Base-by-base conservation (phyloP, 2,329 filamentous ascomycete genomes). In the Ophiostoma piceae region DNA sequence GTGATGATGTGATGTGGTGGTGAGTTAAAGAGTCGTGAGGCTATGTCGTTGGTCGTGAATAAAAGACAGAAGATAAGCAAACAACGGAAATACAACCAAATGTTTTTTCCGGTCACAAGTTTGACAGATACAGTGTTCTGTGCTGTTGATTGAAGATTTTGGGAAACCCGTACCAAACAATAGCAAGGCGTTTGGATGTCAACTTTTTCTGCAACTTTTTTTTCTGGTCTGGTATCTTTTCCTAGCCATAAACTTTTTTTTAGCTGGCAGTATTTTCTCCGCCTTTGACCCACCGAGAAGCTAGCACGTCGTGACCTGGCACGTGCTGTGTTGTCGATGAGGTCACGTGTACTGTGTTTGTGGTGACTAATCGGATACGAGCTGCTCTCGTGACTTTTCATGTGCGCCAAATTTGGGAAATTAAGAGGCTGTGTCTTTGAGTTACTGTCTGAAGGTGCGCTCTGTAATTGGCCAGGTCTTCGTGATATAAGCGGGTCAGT, bases 221-320 rank as follows among this genome's bases (percentile, higher is more conserved):
- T 67, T 37, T 68, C 37, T 68, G 26, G 29, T 1, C 29, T 37
- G 26, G 26, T 29, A 43, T 39, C 68, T 71, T 69, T 70, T 67
- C 68, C 67, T 19, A 54, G 35, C 64, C 51, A 41, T 57, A 51
- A 26, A 26, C 54, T 29, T 26, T 57, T 67, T 72, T 71, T 71
- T 68, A 69, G 69, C 70, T 72, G 71, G 71, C 70, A 68, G 64
- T 66, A 71, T 71, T 39, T 39, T 68, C n/a, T 57, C 70, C 71
- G 71, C 71, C 71, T 71, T 71, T 71, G 39, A 39, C 37, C 26
- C 16, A 29, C 3, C 26, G 22, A 5, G 6, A 16, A n/a, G 11
- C 1, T 12, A 26, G 35, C 47, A 65, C 35, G 29, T 22, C 43
- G n/a, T 43, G 12, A 67, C 39, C 1, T 5, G 0, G 2, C 43